Evolutionary conservation across 805 yeast genomes (phyloP), one percentile per base, ranked within the genome.

Genomic region (Saccharomycopsis guyanensis): DNA sequence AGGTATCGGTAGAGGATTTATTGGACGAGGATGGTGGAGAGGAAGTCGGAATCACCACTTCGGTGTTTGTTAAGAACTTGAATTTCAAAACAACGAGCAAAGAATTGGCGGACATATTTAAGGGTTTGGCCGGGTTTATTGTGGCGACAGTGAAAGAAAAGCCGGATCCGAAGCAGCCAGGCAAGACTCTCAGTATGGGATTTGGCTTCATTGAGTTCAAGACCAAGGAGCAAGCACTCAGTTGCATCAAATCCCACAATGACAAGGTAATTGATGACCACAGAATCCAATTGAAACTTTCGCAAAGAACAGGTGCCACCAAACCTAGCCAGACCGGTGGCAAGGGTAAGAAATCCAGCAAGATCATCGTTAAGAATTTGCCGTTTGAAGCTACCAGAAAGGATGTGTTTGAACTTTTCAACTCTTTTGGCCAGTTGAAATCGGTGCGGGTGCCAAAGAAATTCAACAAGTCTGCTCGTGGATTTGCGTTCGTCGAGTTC

Each of bases 401-500:
- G 58, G 97, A 93, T 59, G 79, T 93, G n/a, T 80, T 86, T 58
- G 94, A 88, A 61, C 70, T 93, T 54, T 89, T 93, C 66, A 88
- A 93, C 49, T 82, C 97, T 1, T 93, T 91, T 67, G 98, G 98
- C 49, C 89, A 86, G 65, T 71, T 93, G 59, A 86, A 89, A 58
- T 85, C 97, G 2, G 96, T 89, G 37, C 80, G 98, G 60, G 91
- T 93, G 41, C 98, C 98, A 27, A 84, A 85, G 76, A 93, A 93
- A 63, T 89, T 91, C 69, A 95, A 93, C 72, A 85, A 83, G 60
- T 75, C 87, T 32, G 95, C 97, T 10, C 80, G 98, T 62, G 98
- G 98, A 61, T 93, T 93, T 70, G 98, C 97, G 0, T 93, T 93
- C 63, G 96, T 94, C 39, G 98, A 93, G 66, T 93, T 84, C 60